A percentile compares a stretch with the other conserved stretches of the same genome.
These are phyloP conservation scores for Corynascus novoguineensis DNA, from an alignment of 495 filamentous ascomycete genomes.

Conservation along the genomic window DNA sequence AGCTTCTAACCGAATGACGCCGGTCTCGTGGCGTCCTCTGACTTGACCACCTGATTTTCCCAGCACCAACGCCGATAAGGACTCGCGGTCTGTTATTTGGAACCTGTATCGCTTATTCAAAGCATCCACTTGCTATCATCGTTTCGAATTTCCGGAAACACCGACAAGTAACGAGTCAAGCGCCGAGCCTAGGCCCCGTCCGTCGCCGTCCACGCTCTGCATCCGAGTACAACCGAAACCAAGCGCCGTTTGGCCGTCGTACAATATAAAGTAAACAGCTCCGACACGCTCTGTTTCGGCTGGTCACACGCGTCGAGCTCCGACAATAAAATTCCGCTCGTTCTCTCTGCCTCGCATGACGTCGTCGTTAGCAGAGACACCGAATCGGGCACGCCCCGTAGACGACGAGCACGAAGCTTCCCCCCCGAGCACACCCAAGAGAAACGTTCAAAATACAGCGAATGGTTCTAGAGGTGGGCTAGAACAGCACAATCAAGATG, in stretches of 20 bases:
- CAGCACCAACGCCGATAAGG: neutral
- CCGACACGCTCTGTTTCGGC: neutral
- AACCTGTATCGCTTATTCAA: neutral
- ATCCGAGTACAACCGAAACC: neutral
- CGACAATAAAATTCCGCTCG: constrained; percentile 2
- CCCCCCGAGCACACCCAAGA: constrained; percentile 5
- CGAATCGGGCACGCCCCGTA: constrained; percentile 28
- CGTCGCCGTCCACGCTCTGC: neutral
- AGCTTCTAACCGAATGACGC: constrained; percentile 17
- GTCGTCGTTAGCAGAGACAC: constrained; percentile 31
- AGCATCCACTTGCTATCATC: neutral
- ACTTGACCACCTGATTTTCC: constrained; percentile 28
- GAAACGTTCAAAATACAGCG: constrained; percentile 10
- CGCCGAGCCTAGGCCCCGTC: neutral
- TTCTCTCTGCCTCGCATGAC: constrained; percentile 30
- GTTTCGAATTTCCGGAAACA: neutral
- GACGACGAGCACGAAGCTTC: constrained; percentile 19
- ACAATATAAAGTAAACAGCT: neutral
- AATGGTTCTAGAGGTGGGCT: constrained; percentile 7
- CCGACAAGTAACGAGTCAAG: neutral
- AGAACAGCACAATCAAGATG: constrained; percentile 14
- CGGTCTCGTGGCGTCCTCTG: constrained; percentile 29
- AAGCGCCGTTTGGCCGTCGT: neutral
- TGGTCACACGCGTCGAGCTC: constrained; percentile 11
- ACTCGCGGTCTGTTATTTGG: neutral